Evolutionary conservation across 2,329 filamentous ascomycete genomes (phyloP).

Genomic region (Cercospora sp.): DNA sequence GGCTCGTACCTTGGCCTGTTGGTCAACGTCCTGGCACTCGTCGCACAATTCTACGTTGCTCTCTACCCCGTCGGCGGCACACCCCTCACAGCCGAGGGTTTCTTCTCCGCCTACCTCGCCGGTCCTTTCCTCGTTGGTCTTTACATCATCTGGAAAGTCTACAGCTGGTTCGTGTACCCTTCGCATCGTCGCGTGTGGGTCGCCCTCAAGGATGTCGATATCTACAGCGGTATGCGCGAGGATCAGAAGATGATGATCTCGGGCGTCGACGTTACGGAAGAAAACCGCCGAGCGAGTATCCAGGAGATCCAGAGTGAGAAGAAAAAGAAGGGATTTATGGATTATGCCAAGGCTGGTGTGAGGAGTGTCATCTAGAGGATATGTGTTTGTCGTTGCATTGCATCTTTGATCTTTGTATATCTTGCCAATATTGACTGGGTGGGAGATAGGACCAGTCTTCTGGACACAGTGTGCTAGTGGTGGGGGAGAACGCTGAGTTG

Average conservation of each 20-base stretch:
- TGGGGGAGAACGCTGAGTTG: background rate
- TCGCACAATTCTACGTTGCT: conserved; percentile 46
- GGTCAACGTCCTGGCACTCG: conserved; percentile 43
- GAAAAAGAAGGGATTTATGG: conserved; percentile 29
- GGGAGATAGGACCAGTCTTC: background rate
- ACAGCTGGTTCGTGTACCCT: conserved; percentile 30
- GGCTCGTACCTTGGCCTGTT: conserved; percentile 44
- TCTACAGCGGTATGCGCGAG: conserved; percentile 42
- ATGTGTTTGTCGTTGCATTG: background rate
- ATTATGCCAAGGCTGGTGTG: conserved; percentile 10
- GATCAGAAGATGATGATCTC: conserved; percentile 29
- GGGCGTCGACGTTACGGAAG: conserved; percentile 31
- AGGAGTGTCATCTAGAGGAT: conserved; percentile 10
- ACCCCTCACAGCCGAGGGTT: conserved; percentile 24
- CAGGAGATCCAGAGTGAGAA: conserved; percentile 35
- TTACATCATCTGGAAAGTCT: conserved; percentile 37
- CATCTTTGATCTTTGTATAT: background rate
- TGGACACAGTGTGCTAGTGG: background rate
- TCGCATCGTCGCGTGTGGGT: conserved; percentile 37
- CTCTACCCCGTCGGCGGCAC: conserved; percentile 29
- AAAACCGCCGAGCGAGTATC: conserved; percentile 37
- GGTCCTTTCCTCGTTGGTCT: conserved; percentile 35
- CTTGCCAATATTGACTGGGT: background rate
- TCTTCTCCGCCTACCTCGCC: conserved; percentile 37
- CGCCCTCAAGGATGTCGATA: conserved; percentile 38